Evolutionary conservation across 2,329 filamentous ascomycete genomes (phyloP), one percentile per base, ranked within the genome.

Genomic region (Elsinoe perseae): DNA sequence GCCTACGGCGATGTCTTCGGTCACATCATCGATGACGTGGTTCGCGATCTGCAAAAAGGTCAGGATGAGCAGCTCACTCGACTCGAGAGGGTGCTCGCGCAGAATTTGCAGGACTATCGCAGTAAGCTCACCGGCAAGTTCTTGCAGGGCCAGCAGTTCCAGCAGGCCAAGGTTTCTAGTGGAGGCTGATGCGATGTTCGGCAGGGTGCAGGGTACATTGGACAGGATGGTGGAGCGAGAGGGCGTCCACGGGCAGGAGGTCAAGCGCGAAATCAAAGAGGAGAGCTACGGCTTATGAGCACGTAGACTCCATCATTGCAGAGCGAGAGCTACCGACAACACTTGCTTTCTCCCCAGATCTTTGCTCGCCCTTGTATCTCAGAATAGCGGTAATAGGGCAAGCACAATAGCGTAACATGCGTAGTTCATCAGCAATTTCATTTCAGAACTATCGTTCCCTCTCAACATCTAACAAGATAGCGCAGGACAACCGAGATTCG

Each of bases 401-500:
- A n/a, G n/a, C n/a, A n/a, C n/a, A n/a, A n/a, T n/a, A n/a, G n/a
- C n/a, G n/a, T n/a, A n/a, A n/a, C n/a, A n/a, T n/a, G n/a, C n/a
- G n/a, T 32, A 32, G 43, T 25, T 18, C 10, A 32, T 30, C 7
- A 34, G 14, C 44, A 50, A 30, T 5, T 27, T 30, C 16, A 50
- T 9, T 21, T 50, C 44, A 50, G 20, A 10, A 32, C 25, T 12
- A 50, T 16, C n/a, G 5, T 9, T 27, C 23, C 28, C 21, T 50
- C 23, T 50, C 48, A 7, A 10, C 32, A 25, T 40, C 55, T 61
- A 61, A 50, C 60, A 61, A 14, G 30, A 16, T 18, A 42, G 55
- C 50, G 52, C 64, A 3, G 71, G 71, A 57, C 72, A 75, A 0
- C 66, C 72, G 48, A 70, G 60, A 36, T 65, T 64, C 10, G 64